These are phyloP conservation scores for Candida nonsorbophila DNA, from an alignment of 805 yeast species.

Conservation along the genomic window DNA sequence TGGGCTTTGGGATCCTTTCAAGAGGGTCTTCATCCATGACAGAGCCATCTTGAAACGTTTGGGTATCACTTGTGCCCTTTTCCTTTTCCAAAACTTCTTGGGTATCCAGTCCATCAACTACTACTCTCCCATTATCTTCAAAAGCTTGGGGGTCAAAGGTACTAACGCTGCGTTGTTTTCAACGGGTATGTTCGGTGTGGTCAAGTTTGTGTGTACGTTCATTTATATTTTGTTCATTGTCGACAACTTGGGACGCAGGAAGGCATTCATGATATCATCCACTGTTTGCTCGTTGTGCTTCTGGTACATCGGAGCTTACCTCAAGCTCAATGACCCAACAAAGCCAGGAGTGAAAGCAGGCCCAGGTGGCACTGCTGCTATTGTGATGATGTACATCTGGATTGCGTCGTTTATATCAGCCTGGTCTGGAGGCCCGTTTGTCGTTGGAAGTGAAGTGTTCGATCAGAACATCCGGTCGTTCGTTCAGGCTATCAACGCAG, in stretches of 20 bases:
- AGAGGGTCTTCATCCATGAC: conserved; percentile 23
- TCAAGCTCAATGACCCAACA: conserved; percentile 29
- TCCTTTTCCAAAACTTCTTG: conserved; percentile 33
- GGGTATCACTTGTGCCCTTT: conserved; percentile 25
- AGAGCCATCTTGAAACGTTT: conserved; percentile 20
- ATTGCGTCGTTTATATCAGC: conserved; percentile 35
- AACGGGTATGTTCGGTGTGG: conserved; percentile 37
- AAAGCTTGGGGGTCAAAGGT: conserved; percentile 31
- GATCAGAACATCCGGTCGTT: conserved; percentile 36
- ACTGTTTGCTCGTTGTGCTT: conserved; percentile 28
- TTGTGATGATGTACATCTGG: conserved; percentile 38
- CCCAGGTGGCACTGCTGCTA: conserved; percentile 35
- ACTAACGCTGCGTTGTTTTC: conserved; percentile 32
- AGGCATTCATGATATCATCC: conserved; percentile 31
- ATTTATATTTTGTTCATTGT: conserved; percentile 29
- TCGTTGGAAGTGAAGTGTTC: conserved; percentile 34
- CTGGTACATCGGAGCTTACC: conserved; percentile 36
- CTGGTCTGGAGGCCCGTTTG: conserved; percentile 39
- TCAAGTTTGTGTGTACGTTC: conserved; percentile 29
- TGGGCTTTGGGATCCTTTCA: conserved; percentile 29
- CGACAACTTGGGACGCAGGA: conserved; percentile 30
- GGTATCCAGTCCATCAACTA: conserved; percentile 37
- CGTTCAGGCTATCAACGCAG: conserved; percentile 36
- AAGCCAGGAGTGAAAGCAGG: conserved; percentile 24
- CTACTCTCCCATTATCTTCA: conserved; percentile 32